These are phyloP conservation scores for Alternaria metachromatica DNA, from an alignment of 2,329 filamentous ascomycete genomes.

Conservation along the genomic window DNA sequence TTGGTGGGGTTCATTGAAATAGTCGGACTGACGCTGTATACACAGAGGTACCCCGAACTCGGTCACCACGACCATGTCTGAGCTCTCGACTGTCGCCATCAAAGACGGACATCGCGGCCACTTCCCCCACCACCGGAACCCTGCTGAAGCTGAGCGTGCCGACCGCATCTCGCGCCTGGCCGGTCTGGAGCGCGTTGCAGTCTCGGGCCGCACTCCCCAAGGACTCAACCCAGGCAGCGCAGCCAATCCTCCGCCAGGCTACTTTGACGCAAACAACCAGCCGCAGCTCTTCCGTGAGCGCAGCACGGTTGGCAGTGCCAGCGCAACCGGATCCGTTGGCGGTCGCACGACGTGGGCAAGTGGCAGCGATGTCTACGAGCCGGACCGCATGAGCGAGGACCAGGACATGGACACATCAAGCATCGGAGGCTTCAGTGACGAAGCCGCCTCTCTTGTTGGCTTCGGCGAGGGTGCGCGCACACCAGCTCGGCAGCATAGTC, in stretches of 20 bases:
- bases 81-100: constrained; percentile 91
- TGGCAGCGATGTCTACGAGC: constrained; percentile 65
- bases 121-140: constrained; percentile 68
- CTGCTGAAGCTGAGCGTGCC: constrained; percentile 87
- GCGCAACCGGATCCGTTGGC: constrained; percentile 80
- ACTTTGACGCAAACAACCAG: constrained; percentile 80
- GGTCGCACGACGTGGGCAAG: constrained; percentile 73
- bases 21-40: constrained; percentile 19
- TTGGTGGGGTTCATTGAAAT: constrained; percentile 11
- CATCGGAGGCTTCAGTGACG: constrained; percentile 83
- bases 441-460: constrained; percentile 83
- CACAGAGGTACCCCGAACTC: constrained; percentile 88
- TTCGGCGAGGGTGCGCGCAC: constrained; percentile 85
- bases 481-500: constrained; percentile 63
- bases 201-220: constrained; percentile 65
- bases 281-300: constrained; percentile 71
- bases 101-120: constrained; percentile 94
- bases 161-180: constrained; percentile 94
- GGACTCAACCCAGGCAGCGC: constrained; percentile 56
- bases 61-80: constrained; percentile 87
- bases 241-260: constrained; percentile 59
- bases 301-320: constrained; percentile 90
- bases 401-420: constrained; percentile 67
- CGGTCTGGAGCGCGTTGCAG: constrained; percentile 85
- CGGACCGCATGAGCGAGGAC: constrained; percentile 74